Evolutionary conservation across 768 basidiomycete species (phyloP), one percentile per base, ranked within the genome.

Genomic region (Gymnopilus junonius): DNA sequence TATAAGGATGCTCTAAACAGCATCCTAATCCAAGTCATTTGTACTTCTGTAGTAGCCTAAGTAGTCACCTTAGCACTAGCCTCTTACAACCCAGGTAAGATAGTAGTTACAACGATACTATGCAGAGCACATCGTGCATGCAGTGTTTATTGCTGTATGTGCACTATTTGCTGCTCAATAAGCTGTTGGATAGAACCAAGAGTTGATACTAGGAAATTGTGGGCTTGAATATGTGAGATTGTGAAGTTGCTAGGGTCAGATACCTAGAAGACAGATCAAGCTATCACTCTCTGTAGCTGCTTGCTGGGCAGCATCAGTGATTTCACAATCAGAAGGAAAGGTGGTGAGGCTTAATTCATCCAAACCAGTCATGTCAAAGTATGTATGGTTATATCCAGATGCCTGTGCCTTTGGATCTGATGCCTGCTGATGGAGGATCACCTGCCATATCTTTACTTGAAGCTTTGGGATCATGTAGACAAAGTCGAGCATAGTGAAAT

Each of bases 401-500:
- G 72, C 73, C 0, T 58, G 31, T 12, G 65, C 70, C 29, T 71
- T 74, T 11, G 58, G 35, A 63, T 73, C 56, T 0, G 66, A 60
- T 3, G 55, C 29, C 17, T 64, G 54, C 2, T 35, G 21, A 1
- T 35, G 31, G 20, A 71, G 56, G 14, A 70, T 53, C 7, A 64
- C 75, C 23, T 70, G 59, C 1, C 73, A 69, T 20, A 78, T 55
- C 53, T 65, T 59, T 31, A 75, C 43, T 10, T 46, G 46, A 12
- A 75, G 59, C 51, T 76, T 74, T 0, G 69, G 70, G 27, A 71
- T 46, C 69, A 78, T 74, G 29, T 72, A 63, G 2, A 65, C 21
- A 55, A 76, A 71, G 55, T 79, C 74, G 11, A 71, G 65, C 21
- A 63, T 51, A 3, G 77, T 78, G 61, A 79, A 80, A 51, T 81